Conservation (phyloP, 352 stramenopile species). For the Globisporangium irregulare region DNA sequence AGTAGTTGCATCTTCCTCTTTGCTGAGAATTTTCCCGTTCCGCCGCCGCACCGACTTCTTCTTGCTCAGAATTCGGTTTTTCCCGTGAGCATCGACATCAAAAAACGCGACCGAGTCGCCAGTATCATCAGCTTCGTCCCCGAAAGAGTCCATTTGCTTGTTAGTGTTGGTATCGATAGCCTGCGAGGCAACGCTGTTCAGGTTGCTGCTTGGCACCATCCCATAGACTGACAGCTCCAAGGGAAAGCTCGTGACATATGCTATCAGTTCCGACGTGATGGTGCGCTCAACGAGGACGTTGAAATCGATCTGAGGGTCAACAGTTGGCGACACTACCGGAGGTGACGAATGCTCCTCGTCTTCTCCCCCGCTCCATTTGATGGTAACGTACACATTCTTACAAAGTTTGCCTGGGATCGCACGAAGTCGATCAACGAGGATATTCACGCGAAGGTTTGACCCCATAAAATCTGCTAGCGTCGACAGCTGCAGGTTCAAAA, state of each 20-base stretch:
- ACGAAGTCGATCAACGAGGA: constrained; percentile 46
- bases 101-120: constrained; percentile 47
- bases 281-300: constrained; percentile 45
- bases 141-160: constrained; percentile 14
- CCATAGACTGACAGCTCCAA: constrained; percentile 60
- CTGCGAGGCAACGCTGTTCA: constrained; percentile 67
- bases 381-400: constrained; percentile 58
- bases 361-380: constrained; percentile 37
- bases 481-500: constrained; percentile 32
- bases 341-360: constrained; percentile 44
- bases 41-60: constrained; percentile 46
- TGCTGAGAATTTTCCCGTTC: constrained; percentile 27
- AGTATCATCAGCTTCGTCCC: constrained; percentile 23
- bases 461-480: constrained; percentile 44
- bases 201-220: constrained; percentile 73
- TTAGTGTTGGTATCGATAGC: constrained; percentile 30
- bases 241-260: constrained; percentile 38
- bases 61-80: constrained; percentile 38
- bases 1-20: constrained; percentile 28
- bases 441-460: constrained; percentile 52
- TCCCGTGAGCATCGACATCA: constrained; percentile 39
- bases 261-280: constrained; percentile 52
- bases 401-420: constrained; percentile 74
- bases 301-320: constrained; percentile 65
- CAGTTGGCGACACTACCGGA: constrained; percentile 38